Conservation (phyloP, 1,284 basidiomycete species). For the Takashimella tepidaria region DNA sequence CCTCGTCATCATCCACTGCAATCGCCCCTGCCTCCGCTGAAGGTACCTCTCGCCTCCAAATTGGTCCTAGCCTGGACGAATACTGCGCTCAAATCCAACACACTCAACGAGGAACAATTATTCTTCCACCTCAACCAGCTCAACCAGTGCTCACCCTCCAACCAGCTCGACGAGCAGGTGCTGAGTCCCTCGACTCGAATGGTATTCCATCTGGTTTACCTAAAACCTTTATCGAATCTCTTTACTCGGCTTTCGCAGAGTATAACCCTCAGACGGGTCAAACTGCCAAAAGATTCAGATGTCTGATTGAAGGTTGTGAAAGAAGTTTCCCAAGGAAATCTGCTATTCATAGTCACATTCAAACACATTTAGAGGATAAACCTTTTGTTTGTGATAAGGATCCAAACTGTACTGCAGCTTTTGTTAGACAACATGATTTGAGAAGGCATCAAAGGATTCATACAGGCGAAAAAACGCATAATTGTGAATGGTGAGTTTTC, state of each 20-base stretch:
- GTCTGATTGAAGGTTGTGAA: conserved; percentile 40
- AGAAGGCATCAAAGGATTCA: conserved; percentile 46
- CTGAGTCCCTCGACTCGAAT: not conserved
- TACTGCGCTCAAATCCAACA: not conserved
- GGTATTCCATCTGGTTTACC: not conserved
- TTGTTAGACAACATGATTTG: conserved; percentile 47
- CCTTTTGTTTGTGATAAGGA: conserved; percentile 38
- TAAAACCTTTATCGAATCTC: conserved; percentile 9
- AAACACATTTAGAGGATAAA: conserved; percentile 49
- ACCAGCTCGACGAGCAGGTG: not conserved
- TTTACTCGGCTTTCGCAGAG: conserved; percentile 17
- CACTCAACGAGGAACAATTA: not conserved
- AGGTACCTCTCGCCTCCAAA: not conserved
- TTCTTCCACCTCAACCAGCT: not conserved
- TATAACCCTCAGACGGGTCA: conserved; percentile 1
- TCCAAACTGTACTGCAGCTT: conserved; percentile 27
- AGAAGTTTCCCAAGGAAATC: conserved; percentile 45
- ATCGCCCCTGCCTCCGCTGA: not conserved
- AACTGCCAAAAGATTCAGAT: conserved; percentile 29
- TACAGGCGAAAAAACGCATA: conserved; percentile 43
- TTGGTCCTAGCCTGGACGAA: not conserved
- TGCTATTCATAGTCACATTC: conserved; percentile 47
- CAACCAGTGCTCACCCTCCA: not conserved
- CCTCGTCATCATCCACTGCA: not conserved
- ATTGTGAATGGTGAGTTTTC: conserved; percentile 38